Evolutionary conservation across 2,329 filamentous ascomycete species (phyloP).

Genomic region (Phyllosticta citriasiana): DNA sequence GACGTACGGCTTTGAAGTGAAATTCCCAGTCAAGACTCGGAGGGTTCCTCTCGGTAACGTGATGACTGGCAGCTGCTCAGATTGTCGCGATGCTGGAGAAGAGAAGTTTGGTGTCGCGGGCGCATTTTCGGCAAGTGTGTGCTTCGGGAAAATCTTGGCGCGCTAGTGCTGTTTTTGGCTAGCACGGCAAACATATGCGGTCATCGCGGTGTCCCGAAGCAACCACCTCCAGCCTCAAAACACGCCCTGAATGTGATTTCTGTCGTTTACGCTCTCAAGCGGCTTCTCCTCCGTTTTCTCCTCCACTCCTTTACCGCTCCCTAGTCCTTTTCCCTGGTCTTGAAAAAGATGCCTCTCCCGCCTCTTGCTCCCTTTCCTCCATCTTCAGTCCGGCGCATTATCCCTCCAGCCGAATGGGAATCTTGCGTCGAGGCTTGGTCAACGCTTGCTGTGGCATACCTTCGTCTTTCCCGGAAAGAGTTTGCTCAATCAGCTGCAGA

Average conservation of each 20-base stretch:
- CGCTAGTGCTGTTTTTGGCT: slow-evolving; percentile 25
- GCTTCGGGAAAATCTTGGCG: slow-evolving; percentile 27
- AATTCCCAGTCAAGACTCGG: slow-evolving; percentile 38
- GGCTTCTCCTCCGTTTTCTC: not conserved
- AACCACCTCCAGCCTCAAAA: not conserved
- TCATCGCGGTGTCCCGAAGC: not conserved
- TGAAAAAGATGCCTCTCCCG: slow-evolving; percentile 44
- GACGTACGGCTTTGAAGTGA: slow-evolving; percentile 8
- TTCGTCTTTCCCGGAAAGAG: slow-evolving; percentile 47
- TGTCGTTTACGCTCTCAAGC: not conserved
- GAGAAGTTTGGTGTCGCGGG: slow-evolving; percentile 10
- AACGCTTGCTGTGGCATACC: slow-evolving; percentile 53
- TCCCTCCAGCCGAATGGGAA: slow-evolving; percentile 65
- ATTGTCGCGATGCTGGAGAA: slow-evolving; percentile 11
- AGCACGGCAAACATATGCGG: slow-evolving; percentile 3
- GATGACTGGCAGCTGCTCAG: slow-evolving; percentile 36
- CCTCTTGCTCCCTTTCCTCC: slow-evolving; percentile 71
- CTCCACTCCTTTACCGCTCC: not conserved
- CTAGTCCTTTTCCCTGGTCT: not conserved
- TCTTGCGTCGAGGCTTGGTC: slow-evolving; percentile 69
- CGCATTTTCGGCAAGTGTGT: slow-evolving; percentile 13
- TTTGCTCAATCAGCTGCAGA: slow-evolving; percentile 44
- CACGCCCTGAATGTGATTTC: not conserved
- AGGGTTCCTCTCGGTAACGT: slow-evolving; percentile 41
- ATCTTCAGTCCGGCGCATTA: slow-evolving; percentile 52